Evolutionary conservation across 441 rosid genomes (phyloP), one percentile per base, ranked within the genome.

Genomic region (Jatropha podagrica): DNA sequence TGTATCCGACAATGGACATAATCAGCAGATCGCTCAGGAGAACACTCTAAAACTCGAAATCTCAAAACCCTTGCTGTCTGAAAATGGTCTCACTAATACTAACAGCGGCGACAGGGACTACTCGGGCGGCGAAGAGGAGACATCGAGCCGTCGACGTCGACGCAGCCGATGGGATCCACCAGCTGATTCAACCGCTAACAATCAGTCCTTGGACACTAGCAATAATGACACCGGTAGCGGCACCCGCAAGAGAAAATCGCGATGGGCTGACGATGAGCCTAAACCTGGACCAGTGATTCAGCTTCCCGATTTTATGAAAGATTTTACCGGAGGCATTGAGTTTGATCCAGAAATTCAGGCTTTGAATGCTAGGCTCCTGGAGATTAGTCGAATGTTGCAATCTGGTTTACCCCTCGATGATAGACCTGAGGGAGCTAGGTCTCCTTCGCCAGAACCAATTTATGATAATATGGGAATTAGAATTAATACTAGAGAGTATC

Each of bases 251-350:
- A 80, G 97, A 80, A 96, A 86, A 84, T 92, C 97, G 2, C 80
- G 99, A 55, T 96, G 97, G 99, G 97, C 97, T 1, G 94, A 93
- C 56, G 95, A 95, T 37, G 98, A 92, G 77, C 97, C 97, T 8
- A 96, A 90, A 81, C 97, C 94, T 0, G 52, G 89, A 81, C 97
- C 94, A 1, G 52, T 84, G 60, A 80, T 93, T 81, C 97, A 93
- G 84, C 83, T 96, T 26, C 99, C 98, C 9, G 98, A 95, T 85
- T 95, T 93, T 77, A 89, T 93, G 90, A 95, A 93, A 68, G 99
- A 95, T 68, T 88, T 93, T 60, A 76, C 96, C 4, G 96, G 96
- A 86, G 97, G 96, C 86, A 89, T 93, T 63, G 98, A 93, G 77
- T 96, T 90, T 71, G 97, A 96, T 54, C 96, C 97, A 0, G 97